Evolutionary conservation across 2,329 filamentous ascomycete species (phyloP).

Genomic region (Keithomyces neogunnii): DNA sequence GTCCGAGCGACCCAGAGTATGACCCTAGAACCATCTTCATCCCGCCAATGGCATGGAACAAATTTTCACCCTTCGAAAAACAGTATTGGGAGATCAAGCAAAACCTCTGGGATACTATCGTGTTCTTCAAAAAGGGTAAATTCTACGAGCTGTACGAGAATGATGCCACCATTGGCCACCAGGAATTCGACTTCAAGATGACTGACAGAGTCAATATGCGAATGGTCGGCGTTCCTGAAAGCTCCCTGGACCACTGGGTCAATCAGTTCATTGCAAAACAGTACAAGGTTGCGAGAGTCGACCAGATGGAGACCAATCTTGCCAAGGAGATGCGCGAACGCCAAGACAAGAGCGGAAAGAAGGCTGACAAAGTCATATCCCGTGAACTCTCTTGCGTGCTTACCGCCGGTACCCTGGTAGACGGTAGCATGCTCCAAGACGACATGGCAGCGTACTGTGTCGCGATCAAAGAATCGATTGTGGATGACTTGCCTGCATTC

Average conservation of each 20-base stretch:
- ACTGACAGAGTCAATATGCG: constrained; percentile 99
- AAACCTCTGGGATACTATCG: constrained; percentile 93
- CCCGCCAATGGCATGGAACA: constrained; percentile 67
- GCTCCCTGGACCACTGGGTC: constrained; percentile 92
- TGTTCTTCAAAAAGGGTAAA: constrained; percentile 99
- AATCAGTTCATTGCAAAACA: constrained; percentile 98
- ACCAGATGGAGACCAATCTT: constrained; percentile 92
- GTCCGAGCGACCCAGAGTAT: constrained; percentile 74
- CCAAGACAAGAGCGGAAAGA: constrained; percentile 55
- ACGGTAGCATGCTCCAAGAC: constrained; percentile 93
- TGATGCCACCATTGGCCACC: constrained; percentile 91
- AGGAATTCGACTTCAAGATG: constrained; percentile 94
- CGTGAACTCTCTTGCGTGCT: constrained; percentile 86
- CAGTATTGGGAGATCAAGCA: constrained; percentile 99
- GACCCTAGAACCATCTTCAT: constrained; percentile 89
- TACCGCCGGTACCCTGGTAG: constrained; percentile 86
- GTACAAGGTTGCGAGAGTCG: constrained; percentile 92
- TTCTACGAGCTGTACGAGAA: constrained; percentile 99
- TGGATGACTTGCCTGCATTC: constrained; percentile 71
- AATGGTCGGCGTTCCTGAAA: constrained; percentile 97
- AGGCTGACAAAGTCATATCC: constrained; percentile 87
- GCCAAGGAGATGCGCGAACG: constrained; percentile 99
- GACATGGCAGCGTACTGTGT: constrained; percentile 97
- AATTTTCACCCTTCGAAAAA: constrained; percentile 91
- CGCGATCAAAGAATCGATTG: constrained; percentile 76